Evolutionary conservation across 139 green algal species (phyloP), one percentile per base, ranked within the genome.

Genomic region (Micromonas commoda): DNA sequence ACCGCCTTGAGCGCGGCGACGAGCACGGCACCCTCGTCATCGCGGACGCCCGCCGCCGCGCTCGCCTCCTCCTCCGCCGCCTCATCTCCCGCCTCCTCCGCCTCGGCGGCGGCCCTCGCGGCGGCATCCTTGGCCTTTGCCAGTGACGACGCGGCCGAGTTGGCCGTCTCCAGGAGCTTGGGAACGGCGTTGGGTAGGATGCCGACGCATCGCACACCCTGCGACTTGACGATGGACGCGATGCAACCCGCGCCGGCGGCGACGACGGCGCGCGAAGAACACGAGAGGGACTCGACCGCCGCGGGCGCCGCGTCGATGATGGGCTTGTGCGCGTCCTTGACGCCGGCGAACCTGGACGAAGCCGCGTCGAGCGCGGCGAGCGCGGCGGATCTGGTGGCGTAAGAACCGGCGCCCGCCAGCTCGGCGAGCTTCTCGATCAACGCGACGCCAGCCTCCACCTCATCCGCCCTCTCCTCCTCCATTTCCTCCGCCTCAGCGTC

Each of bases 1-100:
- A 82, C 83, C 31, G 87, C 77, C 76, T 91, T 86, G 24, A 94
- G 54, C 37, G 81, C 64, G 82, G 73, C n/a, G 35, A 13, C 52
- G 60, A 51, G 51, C 73, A 77, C 52, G 39, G 34, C 6, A 3
- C 6, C 60, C 6, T 72, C 32, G 21, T 78, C 71, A 5, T 73
- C 60, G 61, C 21, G 28, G 38, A 51, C 37, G 9, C 23, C 16
- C 35, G 24, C 51, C 24, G 32, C 53, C 1, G 38, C 51, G 29
- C 69, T 57, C 31, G 21, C 37, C 32, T 66, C 74, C 45, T 77
- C 21, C 51, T 57, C 16, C 71, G 31, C 16, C 45, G 9, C 45
- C 45, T 57, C n/a, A n/a, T 57, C 45, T 9, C 16, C 45, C 16
- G 9, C 45, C 16, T 57, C 45, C 16, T 57, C 45, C 9, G 45